phyloP scores from a whole-genome alignment of 2,329 filamentous ascomycete genomes.

The Epichloe hybrida region DNA sequence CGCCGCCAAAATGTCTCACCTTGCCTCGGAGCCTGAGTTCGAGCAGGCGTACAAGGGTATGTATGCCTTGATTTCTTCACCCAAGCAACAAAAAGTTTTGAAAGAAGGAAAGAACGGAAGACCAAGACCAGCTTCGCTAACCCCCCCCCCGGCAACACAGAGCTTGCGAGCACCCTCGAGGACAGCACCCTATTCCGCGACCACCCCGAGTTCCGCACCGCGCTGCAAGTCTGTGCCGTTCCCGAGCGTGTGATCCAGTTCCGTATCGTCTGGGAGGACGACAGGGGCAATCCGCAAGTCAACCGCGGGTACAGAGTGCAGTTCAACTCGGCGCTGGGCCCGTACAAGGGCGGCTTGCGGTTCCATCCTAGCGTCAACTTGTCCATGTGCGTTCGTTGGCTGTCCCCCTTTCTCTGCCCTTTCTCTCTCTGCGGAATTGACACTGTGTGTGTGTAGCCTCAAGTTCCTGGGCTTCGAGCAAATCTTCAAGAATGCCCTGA shows the following conservation, averaged over 20 bases:
- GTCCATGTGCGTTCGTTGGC: constrained; percentile 36
- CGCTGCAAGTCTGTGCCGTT: constrained; percentile 74
- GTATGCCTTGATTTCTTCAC: constrained; percentile 19
- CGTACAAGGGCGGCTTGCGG: constrained; percentile 94
- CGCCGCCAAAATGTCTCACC: constrained; percentile 56
- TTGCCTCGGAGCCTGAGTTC: constrained; percentile 87
- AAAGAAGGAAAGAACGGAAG: too few species aligned
- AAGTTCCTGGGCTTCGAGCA: constrained; percentile 99
- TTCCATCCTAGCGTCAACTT: constrained; percentile 84
- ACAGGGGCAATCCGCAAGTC: constrained; percentile 76
- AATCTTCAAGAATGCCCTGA: constrained; percentile 99
- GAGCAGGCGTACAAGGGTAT: constrained; percentile 93
- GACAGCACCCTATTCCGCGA: constrained; percentile 85
- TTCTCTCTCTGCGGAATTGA: neutral
- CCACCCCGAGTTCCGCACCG: constrained; percentile 87
- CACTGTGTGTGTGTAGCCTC: constrained; percentile 34
- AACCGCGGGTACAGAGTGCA: constrained; percentile 95
- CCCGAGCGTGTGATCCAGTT: constrained; percentile 96
- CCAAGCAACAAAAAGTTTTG: neutral
- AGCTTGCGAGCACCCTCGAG: constrained; percentile 90
- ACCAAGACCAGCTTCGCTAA: neutral
- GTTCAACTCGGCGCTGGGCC: constrained; percentile 94
- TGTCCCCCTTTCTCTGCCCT: too few species aligned
- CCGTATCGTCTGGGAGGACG: constrained; percentile 93
- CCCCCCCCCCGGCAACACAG: constrained; percentile 28